Evolutionary conservation across 768 basidiomycete genomes (phyloP).

Genomic region (Asterophora parasitica): DNA sequence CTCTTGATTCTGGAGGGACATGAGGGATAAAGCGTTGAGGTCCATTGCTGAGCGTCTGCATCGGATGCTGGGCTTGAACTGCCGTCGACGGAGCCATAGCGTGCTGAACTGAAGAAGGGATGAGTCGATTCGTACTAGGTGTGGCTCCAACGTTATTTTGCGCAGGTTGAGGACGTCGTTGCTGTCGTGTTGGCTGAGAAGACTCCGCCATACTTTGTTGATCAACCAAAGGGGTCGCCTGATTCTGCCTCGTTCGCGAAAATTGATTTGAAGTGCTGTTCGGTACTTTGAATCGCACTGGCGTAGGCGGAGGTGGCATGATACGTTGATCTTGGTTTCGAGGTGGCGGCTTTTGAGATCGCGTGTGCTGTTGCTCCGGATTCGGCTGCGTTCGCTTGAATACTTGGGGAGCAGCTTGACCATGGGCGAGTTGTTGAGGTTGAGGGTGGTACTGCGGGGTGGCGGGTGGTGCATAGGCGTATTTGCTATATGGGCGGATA

Average conservation of each 20-base stretch:
- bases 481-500: slow-evolving; percentile 45
- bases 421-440: slow-evolving; percentile 34
- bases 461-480: slow-evolving; percentile 53
- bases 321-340: slow-evolving; percentile 11
- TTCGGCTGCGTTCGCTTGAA: slow-evolving; percentile 32
- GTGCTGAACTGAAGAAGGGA: slow-evolving; percentile 11
- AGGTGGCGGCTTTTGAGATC: slow-evolving; percentile 9
- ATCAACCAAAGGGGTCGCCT: slow-evolving; percentile 13
- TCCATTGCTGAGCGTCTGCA: slow-evolving; percentile 17
- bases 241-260: slow-evolving; percentile 8
- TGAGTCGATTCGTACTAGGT: slow-evolving; percentile 7
- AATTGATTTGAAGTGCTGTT: slow-evolving; percentile 10
- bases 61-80: slow-evolving; percentile 18
- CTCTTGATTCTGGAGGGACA: slow-evolving; percentile 19
- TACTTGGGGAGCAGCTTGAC: slow-evolving; percentile 37
- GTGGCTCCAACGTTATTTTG: slow-evolving; percentile 10
- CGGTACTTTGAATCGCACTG: slow-evolving; percentile 22
- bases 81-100: slow-evolving; percentile 9
- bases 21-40: slow-evolving; percentile 20
- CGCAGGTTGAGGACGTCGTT: slow-evolving; percentile 14
- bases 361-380: slow-evolving; percentile 17
- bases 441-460: slow-evolving; percentile 36
- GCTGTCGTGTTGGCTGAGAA: slow-evolving; percentile 36
- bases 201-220: slow-evolving; percentile 47
- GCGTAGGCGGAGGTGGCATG: slow-evolving; percentile 20